A percentile compares a stretch with the other conserved stretches of the same genome.
phyloP scores from a whole-genome alignment of 768 basidiomycete species.

The Tricholoma furcatifolium region DNA sequence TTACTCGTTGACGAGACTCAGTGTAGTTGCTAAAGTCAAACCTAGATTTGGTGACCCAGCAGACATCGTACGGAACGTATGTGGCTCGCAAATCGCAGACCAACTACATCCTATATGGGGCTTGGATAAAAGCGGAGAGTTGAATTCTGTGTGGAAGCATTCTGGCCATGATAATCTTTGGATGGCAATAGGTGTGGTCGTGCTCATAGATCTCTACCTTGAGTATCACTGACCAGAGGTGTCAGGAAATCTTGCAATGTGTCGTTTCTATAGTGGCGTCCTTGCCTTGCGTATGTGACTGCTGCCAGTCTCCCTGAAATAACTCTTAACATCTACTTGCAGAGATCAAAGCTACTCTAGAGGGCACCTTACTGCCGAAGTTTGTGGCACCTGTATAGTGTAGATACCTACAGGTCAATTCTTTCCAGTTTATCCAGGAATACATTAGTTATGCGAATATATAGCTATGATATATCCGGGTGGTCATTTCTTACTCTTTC shows the following conservation, averaged over 20 bases:
- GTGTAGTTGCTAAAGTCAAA: not conserved
- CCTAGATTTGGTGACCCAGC: slow-evolving; percentile 45
- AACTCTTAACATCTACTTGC: not conserved
- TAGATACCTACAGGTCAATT: too few relatives aligned
- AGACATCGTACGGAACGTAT: slow-evolving; percentile 38
- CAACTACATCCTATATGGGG: slow-evolving; percentile 62
- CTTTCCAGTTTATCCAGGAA: not conserved
- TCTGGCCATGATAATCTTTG: slow-evolving; percentile 53
- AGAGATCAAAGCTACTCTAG: slow-evolving; percentile 21
- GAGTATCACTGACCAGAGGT: not conserved
- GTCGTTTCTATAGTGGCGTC: slow-evolving; percentile 11
- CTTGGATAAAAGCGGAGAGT: slow-evolving; percentile 62
- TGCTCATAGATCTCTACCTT: not conserved
- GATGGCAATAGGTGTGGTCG: slow-evolving; percentile 53
- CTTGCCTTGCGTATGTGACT: slow-evolving; percentile 57
- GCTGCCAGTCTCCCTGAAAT: not conserved
- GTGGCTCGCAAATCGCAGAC: slow-evolving; percentile 43
- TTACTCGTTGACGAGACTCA: not conserved
- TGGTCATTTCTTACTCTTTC: slow-evolving; percentile 3
- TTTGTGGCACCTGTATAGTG: not conserved
- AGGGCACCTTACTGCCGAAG: slow-evolving; percentile 6
- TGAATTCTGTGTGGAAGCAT: slow-evolving; percentile 48
- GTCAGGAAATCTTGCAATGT: slow-evolving; percentile 47
- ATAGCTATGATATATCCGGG: not conserved
- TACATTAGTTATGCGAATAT: not conserved